These are phyloP conservation scores for Tubosaeta brunneosetosa DNA, from an alignment of 768 basidiomycete species.

Conservation along the genomic window DNA sequence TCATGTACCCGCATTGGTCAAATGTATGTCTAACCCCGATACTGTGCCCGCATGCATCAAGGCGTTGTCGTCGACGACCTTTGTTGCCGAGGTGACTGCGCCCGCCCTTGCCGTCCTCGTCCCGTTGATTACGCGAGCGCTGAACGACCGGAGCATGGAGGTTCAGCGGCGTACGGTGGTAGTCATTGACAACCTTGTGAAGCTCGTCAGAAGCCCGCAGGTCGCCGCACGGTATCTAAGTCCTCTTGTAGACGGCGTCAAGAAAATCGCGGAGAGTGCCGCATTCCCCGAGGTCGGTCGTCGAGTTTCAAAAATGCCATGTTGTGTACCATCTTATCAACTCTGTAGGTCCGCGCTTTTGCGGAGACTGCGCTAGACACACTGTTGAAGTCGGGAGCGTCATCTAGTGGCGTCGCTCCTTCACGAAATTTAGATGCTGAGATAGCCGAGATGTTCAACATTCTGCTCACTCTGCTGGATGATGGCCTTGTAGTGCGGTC, in stretches of 20 bases:
- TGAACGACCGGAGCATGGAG: conserved; percentile 95
- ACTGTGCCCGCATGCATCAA: conserved; percentile 92
- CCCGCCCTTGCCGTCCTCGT: conserved; percentile 96
- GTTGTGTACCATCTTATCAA: conserved; percentile 9
- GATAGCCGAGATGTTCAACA: conserved; percentile 48
- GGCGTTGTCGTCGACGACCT: conserved; percentile 89
- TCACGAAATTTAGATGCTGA: conserved; percentile 67
- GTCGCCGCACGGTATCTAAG: conserved; percentile 88
- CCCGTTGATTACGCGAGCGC: conserved; percentile 82
- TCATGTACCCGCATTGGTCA: conserved; percentile 85
- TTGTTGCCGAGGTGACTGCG: conserved; percentile 94
- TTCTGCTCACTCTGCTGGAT: conserved; percentile 59
- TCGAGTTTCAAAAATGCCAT: conserved; percentile 3
- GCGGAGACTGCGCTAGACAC: conserved; percentile 78
- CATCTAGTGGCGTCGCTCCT: conserved; percentile 64
- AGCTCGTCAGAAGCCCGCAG: conserved; percentile 87
- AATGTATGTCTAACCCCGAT: conserved; percentile 90
- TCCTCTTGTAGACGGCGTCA: conserved; percentile 83
- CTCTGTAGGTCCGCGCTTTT: conserved; percentile 80
- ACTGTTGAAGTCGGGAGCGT: conserved; percentile 79
- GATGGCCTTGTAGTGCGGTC: conserved; percentile 39
- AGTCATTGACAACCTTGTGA: conserved; percentile 94
- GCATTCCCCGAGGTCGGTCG: conserved; percentile 86
- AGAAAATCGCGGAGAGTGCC: conserved; percentile 83
- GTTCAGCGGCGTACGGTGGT: conserved; percentile 92